phyloP scores from a whole-genome alignment of 177 flowering plant genomes.

The Tripterygium wilfordii region DNA sequence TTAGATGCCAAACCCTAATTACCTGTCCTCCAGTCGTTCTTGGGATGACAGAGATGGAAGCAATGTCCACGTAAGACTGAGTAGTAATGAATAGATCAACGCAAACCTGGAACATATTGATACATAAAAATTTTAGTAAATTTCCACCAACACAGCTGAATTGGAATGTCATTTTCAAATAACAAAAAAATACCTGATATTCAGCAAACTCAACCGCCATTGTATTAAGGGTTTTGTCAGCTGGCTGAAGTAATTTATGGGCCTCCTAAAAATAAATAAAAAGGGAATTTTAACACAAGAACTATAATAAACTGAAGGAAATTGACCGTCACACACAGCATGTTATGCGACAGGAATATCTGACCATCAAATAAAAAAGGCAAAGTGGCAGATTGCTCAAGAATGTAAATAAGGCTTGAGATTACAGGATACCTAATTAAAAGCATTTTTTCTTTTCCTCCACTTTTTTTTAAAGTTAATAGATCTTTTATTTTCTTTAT shows the following conservation, averaged over 20 bases:
- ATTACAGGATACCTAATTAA: too few species aligned
- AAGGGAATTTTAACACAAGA: not conserved
- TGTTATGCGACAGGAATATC: too few species aligned
- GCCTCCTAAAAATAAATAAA: slow-evolving; percentile 55
- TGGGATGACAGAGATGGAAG: slow-evolving; percentile 90
- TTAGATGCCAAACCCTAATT: too few species aligned
- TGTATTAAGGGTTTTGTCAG: slow-evolving; percentile 78
- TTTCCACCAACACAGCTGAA: too few species aligned
- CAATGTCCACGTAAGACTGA: slow-evolving; percentile 87
- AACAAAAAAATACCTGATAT: slow-evolving; percentile 96
- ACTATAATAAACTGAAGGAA: not conserved
- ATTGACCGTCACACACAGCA: too few species aligned
- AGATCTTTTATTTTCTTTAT: too few species aligned
- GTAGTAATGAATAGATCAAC: slow-evolving; percentile 86
- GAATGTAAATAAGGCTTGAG: too few species aligned
- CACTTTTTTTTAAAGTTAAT: too few species aligned
- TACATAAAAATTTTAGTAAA: not conserved
- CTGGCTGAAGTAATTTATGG: slow-evolving; percentile 90
- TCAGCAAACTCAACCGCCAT: slow-evolving; percentile 99
- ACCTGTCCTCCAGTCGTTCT: slow-evolving; percentile 99
- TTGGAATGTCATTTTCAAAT: too few species aligned
- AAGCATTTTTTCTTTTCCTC: too few species aligned
- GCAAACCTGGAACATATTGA: slow-evolving; percentile 60
- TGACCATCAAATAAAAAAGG: too few species aligned
- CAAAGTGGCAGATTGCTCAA: too few species aligned